Evolutionary conservation across 2,329 filamentous ascomycete species (phyloP), one percentile per base, ranked within the genome.

Genomic region (Trichoderma sp.): DNA sequence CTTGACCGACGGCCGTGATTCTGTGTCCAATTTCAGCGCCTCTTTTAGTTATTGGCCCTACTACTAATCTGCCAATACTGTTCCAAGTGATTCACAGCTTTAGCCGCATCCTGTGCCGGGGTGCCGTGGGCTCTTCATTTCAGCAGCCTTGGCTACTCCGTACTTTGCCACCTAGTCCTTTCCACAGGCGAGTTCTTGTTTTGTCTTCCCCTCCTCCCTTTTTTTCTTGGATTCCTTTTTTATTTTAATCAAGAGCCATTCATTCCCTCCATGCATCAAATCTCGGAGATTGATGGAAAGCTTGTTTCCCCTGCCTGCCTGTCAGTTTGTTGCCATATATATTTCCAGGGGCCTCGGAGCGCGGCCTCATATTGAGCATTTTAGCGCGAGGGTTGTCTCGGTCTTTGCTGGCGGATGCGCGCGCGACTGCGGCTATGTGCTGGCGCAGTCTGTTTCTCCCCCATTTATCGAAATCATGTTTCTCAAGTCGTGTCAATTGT

Each of bases 71-170:
- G 56, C 38, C 59, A 50, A 63, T 2, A 45, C 60, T 24, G 41
- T 24, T 72, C 33, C 38, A 45, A 62, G 53, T 45, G 56, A 11
- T 41, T 35, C 60, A 60, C 38, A 45, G 56, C 35, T 62, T 63
- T 63, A 59, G 53, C 35, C 24, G 56, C 29, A 41, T 41, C 68
- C 6, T 27, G 59, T 24, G 60, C 59, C 69, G 27, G 60, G 71
- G 69, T 72, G 62, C 62, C 60, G 60, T 65, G 71, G 71, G 45
- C 45, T 65, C 71, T 65, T 73, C 71, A 73, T 73, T 73, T 73
- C 71, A 59, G 59, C 67, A 12, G 56, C 38, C 69, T 72, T 64
- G 69, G 59, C 69, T 65, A 12, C 33, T 71, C 50, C 27, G 65
- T 69, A 56, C 31, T 71, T 45, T 24, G 50, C 50, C 50, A 27